These are phyloP conservation scores for Fusarium fujikuroi DNA, from an alignment of 2,329 filamentous ascomycete genomes.

Conservation along the genomic window DNA sequence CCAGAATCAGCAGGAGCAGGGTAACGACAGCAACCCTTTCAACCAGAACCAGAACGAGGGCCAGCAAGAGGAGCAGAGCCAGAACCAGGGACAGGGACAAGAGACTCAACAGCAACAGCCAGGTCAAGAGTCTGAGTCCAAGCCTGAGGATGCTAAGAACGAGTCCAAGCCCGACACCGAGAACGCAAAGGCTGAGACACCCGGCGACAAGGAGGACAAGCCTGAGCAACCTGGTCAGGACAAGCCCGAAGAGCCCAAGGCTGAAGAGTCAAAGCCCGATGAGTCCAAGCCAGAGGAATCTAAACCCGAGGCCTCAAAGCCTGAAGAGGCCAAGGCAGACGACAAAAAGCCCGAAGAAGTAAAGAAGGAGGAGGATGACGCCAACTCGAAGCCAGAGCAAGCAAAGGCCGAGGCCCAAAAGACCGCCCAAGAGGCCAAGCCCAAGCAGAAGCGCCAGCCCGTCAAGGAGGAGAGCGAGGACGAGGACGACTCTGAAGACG, in stretches of 20 bases:
- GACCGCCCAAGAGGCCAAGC: slow-evolving; percentile 14
- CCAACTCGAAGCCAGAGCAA: slow-evolving; percentile 15
- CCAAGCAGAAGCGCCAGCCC: slow-evolving; percentile 20
- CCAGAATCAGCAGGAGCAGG: slow-evolving; percentile 16
- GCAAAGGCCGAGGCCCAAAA: slow-evolving; percentile 15
- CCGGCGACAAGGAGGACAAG: slow-evolving; percentile 9
- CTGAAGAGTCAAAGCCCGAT: not conserved
- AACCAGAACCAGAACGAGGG: slow-evolving; percentile 6
- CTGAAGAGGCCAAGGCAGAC: slow-evolving; percentile 10
- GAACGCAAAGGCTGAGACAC: slow-evolving; percentile 22
- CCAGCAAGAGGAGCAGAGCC: slow-evolving; percentile 8
- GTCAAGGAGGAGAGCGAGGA: slow-evolving; percentile 32
- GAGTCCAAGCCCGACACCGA: slow-evolving; percentile 15
- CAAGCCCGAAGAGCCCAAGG: slow-evolving; percentile 1
- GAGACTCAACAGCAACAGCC: slow-evolving; percentile 16
- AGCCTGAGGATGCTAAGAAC: slow-evolving; percentile 3
- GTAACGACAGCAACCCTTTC: slow-evolving; percentile 17
- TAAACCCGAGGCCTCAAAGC: slow-evolving; percentile 4
- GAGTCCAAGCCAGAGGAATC: slow-evolving; percentile 3
- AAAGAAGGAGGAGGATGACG: slow-evolving; percentile 15
- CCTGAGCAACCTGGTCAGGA: slow-evolving; percentile 8
- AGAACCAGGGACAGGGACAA: slow-evolving; percentile 5
- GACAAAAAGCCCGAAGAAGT: slow-evolving; percentile 20
- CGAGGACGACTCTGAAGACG: slow-evolving; percentile 30
- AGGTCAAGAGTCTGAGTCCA: slow-evolving; percentile 22